Evolutionary conservation across 805 yeast species (phyloP), one percentile per base, ranked within the genome.

Genomic region (Cyberlindnera americana): DNA sequence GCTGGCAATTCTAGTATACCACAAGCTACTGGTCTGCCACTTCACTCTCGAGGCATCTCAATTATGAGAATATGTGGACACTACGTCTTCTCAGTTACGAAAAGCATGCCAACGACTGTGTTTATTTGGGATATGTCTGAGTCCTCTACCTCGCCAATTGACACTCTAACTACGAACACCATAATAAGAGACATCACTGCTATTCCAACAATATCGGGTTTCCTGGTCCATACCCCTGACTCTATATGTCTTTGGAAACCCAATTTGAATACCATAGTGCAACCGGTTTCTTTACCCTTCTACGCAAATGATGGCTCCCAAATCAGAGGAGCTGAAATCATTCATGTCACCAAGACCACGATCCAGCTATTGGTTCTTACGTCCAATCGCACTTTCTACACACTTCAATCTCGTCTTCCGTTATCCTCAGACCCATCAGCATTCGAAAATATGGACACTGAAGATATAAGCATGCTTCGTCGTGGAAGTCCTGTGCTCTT

Each of bases 401-500:
- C 16, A 1, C 22, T 40, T 5, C 40, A 40, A 19, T 35, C 35
- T 17, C 33, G 42, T 14, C 34, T 38, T n/a, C 8, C 38, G 5
- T 19, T 10, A n/a, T 9, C 37, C 7, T 8, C 28, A 3, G 12
- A 18, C 11, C 21, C 35, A 19, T 23, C 38, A 19, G 35, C 29
- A 16, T 44, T 47, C 25, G 46, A 44, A 5, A 21, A 41, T 23
- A 35, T 50, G 46, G 47, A 44, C 10, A 34, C 42, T 4, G 35
- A 38, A 21, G 50, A 48, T 17, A 37, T 50, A 18, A 41, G 45
- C 22, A 14, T 40, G 3, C 13, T 50, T 2, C 40, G 53, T 21
- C 37, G 41, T 10, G 54, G 54, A 10, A 40, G 47, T 21, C 56
- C 56, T 1, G 41, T 19, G 6, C 31, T 49, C 6, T 30, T 42